Evolutionary conservation across 2,329 filamentous ascomycete genomes (phyloP), one percentile per base, ranked within the genome.

Genomic region (Metarhizium brunneum): DNA sequence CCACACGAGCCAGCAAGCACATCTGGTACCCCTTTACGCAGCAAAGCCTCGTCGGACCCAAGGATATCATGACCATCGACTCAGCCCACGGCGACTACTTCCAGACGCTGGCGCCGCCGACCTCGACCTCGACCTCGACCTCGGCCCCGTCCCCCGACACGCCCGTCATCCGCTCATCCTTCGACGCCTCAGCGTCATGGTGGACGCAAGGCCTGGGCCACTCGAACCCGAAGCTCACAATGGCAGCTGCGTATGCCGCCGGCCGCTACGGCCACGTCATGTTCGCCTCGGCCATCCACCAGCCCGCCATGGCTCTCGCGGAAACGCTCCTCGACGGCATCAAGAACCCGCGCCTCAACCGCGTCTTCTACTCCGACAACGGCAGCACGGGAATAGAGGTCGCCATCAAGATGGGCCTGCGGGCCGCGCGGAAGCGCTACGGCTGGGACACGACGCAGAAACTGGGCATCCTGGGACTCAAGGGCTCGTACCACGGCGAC

Each of bases 21-120:
- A 90, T 95, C 42, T 95, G 90, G 90, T 92, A 92, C 62, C 90
- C 90, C 0, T 95, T 95, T 63, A 92, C 89, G 0, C 90, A 95
- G 62, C 90, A 95, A 59, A 82, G 82, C 45, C 76, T 80, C 52
- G 74, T 89, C 60, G 73, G 75, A 0, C 69, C 81, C 5, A 70
- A 82, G 2, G 82, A 83, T 14, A 89, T 95, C 49, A 79, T 84
- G 0, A 79, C 84, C 0, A 91, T 95, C 55, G 90, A 95, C 66
- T 92, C 89, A 0, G 90, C 90, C 0, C 80, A 87, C 57, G 87
- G 86, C 7, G 88, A 92, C 64, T 84, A 83, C 65, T 95, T 94
- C 68, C 86, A 92, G 65, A 85, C 84, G 0, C 60, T 65, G 2
- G 58, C 53, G 13, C 52, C 59, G 2, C 18, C 52, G 25, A 4